phyloP scores from a whole-genome alignment of 2,329 filamentous ascomycete genomes.

The Ophiosphaerella korrae region DNA sequence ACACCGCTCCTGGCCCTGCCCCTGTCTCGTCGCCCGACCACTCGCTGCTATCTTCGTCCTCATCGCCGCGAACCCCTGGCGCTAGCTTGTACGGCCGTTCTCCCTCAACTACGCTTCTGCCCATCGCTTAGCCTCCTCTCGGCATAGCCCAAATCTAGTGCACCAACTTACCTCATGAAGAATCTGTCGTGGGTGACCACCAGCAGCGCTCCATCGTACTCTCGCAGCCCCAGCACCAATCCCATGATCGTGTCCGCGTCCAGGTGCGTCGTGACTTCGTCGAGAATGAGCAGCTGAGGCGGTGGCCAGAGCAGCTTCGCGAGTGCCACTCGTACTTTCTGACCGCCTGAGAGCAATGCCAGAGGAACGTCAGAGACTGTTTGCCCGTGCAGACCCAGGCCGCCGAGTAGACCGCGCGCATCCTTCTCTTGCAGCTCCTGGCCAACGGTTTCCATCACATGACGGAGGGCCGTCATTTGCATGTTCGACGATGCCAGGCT shows the following conservation, averaged over 20 bases:
- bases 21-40: conserved; percentile 54
- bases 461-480: conserved; percentile 66
- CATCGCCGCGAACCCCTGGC: conserved; percentile 45
- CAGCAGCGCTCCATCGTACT: conserved; percentile 75
- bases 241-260: conserved; percentile 81
- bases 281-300: conserved; percentile 75
- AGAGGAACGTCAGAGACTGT: conserved; percentile 76
- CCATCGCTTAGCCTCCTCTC: conserved; percentile 8
- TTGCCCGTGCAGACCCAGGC: conserved; percentile 72
- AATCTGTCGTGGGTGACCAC: conserved; percentile 83
- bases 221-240: conserved; percentile 67
- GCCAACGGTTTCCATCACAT: conserved; percentile 63
- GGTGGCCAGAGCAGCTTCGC: conserved; percentile 70
- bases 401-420: conserved; percentile 67
- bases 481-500: conserved; percentile 57
- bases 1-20: conserved; percentile 48
- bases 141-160: conserved; percentile 4
- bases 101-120: conserved; percentile 71
- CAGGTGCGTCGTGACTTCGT: conserved; percentile 84
- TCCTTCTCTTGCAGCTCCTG: conserved; percentile 68
- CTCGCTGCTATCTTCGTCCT: conserved; percentile 52
- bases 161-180: conserved; percentile 63
- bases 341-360: conserved; percentile 76
- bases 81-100: conserved; percentile 47
- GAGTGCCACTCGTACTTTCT: conserved; percentile 68